phyloP scores from a whole-genome alignment of 1,284 basidiomycete species.

The Cutaneotrichosporon dermatis region DNA sequence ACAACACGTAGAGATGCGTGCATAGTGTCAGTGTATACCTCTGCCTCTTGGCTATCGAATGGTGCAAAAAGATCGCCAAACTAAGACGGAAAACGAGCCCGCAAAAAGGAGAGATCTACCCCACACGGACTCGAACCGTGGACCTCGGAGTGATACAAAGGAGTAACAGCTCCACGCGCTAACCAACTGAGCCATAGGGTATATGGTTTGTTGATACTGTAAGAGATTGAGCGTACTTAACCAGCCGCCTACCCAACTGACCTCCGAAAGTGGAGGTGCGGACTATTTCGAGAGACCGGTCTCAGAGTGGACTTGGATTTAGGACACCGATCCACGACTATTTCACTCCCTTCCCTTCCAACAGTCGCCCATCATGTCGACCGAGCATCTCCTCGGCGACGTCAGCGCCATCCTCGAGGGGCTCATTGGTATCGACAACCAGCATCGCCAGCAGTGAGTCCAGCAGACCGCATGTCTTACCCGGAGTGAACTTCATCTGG shows the following conservation, averaged over 20 bases:
- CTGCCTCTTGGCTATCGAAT: not conserved
- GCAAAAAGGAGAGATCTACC: conserved; percentile 2
- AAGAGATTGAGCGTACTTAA: not conserved
- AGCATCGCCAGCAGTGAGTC: conserved; percentile 31
- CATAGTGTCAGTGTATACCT: too few relatives aligned
- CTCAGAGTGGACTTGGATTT: too few relatives aligned
- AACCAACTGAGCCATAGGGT: conserved; percentile 12
- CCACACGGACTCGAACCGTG: conserved; percentile 11
- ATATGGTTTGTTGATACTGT: not conserved
- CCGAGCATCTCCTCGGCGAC: conserved; percentile 42
- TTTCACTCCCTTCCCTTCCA: not conserved
- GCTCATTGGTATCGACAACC: conserved; percentile 32
- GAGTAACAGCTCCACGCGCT: conserved; percentile 11
- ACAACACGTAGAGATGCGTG: too few relatives aligned
- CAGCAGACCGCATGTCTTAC: too few relatives aligned
- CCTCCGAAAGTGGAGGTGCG: not conserved
- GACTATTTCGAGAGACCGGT: not conserved
- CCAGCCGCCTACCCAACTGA: not conserved
- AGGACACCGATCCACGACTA: not conserved
- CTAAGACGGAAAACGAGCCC: not conserved
- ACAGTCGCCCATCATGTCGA: conserved; percentile 26
- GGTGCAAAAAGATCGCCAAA: not conserved
- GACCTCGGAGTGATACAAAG: conserved; percentile 7
- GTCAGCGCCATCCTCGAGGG: conserved; percentile 36
- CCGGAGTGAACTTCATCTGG: too few relatives aligned